Conservation (phyloP, 805 yeast genomes). For the Priceomyces medius region DNA sequence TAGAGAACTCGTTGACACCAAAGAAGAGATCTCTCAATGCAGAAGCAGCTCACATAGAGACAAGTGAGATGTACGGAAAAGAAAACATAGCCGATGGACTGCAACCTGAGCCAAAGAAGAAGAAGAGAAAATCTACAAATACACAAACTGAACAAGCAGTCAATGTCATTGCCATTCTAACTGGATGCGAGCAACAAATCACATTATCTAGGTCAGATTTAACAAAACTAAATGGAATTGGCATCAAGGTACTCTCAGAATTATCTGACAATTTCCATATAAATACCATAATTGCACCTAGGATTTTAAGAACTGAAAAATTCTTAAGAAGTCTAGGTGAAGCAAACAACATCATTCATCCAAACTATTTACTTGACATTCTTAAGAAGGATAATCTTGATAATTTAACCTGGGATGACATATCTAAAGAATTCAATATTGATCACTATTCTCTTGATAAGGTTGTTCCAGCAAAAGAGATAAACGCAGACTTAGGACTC, state of each 20-base stretch:
- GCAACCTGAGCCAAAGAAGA: constrained; percentile 9
- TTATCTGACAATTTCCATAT: constrained; percentile 36
- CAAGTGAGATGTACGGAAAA: constrained; percentile 1
- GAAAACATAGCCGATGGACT: not conserved
- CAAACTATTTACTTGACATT: constrained; percentile 51
- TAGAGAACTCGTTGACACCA: constrained; percentile 20
- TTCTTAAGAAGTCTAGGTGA: constrained; percentile 69
- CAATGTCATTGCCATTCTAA: constrained; percentile 50
- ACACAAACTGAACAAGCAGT: constrained; percentile 24
- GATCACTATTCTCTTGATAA: constrained; percentile 38
- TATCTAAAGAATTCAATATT: constrained; percentile 21
- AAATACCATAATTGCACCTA: constrained; percentile 72
- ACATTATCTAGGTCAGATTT: constrained; percentile 43
- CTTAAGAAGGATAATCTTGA: constrained; percentile 19
- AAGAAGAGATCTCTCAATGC: not conserved
- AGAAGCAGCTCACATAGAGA: not conserved
- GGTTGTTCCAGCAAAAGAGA: constrained; percentile 25
- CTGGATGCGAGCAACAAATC: constrained; percentile 60
- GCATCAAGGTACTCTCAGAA: constrained; percentile 53
- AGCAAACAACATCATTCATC: constrained; percentile 54
- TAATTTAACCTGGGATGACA: constrained; percentile 12
- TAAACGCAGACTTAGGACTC: constrained; percentile 29
- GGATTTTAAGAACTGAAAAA: constrained; percentile 81
- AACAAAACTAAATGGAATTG: constrained; percentile 46
- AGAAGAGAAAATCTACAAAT: constrained; percentile 12